A percentile compares a stretch with the other conserved stretches of the same genome.
Conservation (phyloP, 495 filamentous ascomycete genomes). For the Extremus antarcticus region DNA sequence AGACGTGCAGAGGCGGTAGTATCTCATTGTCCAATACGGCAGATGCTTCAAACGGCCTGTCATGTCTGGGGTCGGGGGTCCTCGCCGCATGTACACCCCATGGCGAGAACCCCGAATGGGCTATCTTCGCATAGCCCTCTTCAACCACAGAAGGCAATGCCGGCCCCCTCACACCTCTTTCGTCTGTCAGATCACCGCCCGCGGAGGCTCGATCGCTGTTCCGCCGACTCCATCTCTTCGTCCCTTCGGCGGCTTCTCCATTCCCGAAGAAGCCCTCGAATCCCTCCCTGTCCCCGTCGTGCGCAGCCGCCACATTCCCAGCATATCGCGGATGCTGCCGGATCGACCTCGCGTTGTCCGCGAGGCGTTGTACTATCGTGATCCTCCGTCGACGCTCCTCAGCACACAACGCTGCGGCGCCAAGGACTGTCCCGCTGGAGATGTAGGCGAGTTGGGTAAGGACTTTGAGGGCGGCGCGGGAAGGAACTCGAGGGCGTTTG, state of each 20-base stretch:
- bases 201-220: too few relatives aligned
- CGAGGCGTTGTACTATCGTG: slow-evolving; percentile 10
- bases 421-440: slow-evolving; percentile 16
- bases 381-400: slow-evolving; percentile 19
- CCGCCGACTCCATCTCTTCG: not conserved
- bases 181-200: too few relatives aligned
- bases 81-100: too few relatives aligned
- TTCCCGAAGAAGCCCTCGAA: not conserved
- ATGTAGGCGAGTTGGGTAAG: slow-evolving; percentile 22
- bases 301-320: slow-evolving; percentile 6
- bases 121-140: not conserved
- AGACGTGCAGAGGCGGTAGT: too few relatives aligned
- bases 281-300: not conserved
- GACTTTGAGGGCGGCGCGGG: slow-evolving; percentile 11
- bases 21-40: too few relatives aligned
- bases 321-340: slow-evolving; percentile 12
- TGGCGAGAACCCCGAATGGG: not conserved
- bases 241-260: not conserved
- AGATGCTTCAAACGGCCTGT: too few relatives aligned
- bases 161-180: not conserved
- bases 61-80: too few relatives aligned
- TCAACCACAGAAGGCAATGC: slow-evolving; percentile 2
- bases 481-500: slow-evolving; percentile 16
- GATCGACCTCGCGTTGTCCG: slow-evolving; percentile 19
- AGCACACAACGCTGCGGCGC: slow-evolving; percentile 10